Percentiles rank a stretch among this genome's conserved stretches.
Conservation (phyloP, 805 yeast species). For the Pichia occidentalis region DNA sequence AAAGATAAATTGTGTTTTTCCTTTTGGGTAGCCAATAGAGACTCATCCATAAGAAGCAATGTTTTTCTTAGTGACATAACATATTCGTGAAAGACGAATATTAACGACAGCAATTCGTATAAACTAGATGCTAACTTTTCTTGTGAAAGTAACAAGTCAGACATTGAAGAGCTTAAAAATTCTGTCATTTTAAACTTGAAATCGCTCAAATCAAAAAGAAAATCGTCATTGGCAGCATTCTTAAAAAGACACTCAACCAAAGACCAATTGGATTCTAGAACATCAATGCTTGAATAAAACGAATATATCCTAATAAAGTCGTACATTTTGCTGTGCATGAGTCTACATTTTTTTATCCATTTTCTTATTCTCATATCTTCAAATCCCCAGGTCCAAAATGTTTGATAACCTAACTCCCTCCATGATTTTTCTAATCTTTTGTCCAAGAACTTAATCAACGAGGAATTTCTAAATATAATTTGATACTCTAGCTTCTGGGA, state of each 20-base stretch:
- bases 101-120: constrained; percentile 39
- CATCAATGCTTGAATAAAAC: constrained; percentile 50
- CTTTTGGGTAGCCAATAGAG: constrained; percentile 36
- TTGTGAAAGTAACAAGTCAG: constrained; percentile 62
- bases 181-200: constrained; percentile 43
- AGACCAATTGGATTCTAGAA: constrained; percentile 50
- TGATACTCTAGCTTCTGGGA: constrained; percentile 75
- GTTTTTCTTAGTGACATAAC: constrained; percentile 48
- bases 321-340: constrained; percentile 52
- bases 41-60: constrained; percentile 42
- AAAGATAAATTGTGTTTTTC: constrained; percentile 32
- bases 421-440: constrained; percentile 59
- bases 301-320: constrained; percentile 49
- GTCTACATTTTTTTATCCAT: constrained; percentile 50
- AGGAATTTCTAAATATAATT: constrained; percentile 63
- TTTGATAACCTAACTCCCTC: constrained; percentile 58
- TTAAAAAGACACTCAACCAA: constrained; percentile 29
- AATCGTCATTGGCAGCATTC: constrained; percentile 11
- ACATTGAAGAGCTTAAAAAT: constrained; percentile 55
- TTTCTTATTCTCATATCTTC: constrained; percentile 37
- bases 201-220: constrained; percentile 32
- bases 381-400: constrained; percentile 58
- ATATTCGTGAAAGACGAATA: constrained; percentile 43
- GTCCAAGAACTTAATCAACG: constrained; percentile 57
- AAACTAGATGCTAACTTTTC: constrained; percentile 43